Evolutionary conservation across 148 eudicot genomes (phyloP), one percentile per base, ranked within the genome.

Genomic region (Rhododendron ovatum): DNA sequence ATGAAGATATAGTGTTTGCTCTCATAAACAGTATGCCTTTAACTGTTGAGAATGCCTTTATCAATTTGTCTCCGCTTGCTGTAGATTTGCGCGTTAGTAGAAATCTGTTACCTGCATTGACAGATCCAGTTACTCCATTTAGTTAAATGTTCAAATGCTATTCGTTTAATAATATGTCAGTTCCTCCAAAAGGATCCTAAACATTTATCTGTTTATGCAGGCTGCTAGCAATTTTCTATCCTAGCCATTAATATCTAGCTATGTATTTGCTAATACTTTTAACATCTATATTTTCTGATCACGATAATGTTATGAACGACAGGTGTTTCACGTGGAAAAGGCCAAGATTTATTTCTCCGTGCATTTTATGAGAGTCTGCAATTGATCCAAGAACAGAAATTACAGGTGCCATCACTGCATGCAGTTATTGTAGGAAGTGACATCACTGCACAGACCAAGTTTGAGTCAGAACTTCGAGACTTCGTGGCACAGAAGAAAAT

Each of bases 241-340:
- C 76, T 12, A 71, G 20, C 76, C 4, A 71, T 71, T 71, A 43
- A 41, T 65, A 83, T 43, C 43, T 83, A 28, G 61, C 30, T 74
- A n/a, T 51, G 13, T 53, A 33, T 69, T 13, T 73, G 73, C 47
- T 50, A 33, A 45, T 15, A 83, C 61, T 78, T 63, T 63, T 5
- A 50, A 15, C 83, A 47, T 67, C 41, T 79, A 35, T n/a, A 37
- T 48, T 37, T 82, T 57, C 14, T 59, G 41, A 33, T 75, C 65
- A 43, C 28, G 2, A 20, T 41, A 7, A 8, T 47, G 2, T 75
- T 67, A 24, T 82, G 24, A 82, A 79, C 57, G 90, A 87, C 89
- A 97, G 99, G 99, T 92, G 99, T 95, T 75, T 95, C 99, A 39
- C 96, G 98, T 85, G 98, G 98, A 67, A 97, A 97, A 89, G 99